These are phyloP conservation scores for Seiridium cupressi DNA, from an alignment of 2,329 filamentous ascomycete species.

Conservation along the genomic window DNA sequence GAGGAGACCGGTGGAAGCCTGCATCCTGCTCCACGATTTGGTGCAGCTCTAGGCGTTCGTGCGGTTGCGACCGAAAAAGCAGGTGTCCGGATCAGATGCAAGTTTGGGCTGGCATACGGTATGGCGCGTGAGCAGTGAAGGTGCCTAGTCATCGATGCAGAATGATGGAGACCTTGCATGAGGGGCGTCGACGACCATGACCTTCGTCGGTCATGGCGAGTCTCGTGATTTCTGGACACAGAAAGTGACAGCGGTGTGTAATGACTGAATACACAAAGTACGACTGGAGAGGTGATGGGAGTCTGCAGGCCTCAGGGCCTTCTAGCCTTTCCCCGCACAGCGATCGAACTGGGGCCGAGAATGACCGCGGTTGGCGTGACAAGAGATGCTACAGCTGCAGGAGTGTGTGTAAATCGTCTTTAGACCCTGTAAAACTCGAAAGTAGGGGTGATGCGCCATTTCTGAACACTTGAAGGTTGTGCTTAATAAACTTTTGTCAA, in stretches of 20 bases:
- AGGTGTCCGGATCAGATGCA: not conserved
- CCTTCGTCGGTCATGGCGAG: not conserved
- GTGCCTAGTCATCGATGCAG: slow-evolving; percentile 1
- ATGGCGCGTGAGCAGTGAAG: not conserved
- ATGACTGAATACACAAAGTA: not conserved
- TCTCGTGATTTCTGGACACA: not conserved
- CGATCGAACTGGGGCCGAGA: not conserved
- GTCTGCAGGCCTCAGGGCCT: not conserved
- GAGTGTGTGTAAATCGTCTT: not conserved
- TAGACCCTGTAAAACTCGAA: not conserved
- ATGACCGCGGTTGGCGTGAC: not conserved
- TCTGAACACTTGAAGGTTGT: not conserved
- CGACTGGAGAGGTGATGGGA: not conserved
- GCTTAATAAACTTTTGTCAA: not conserved
- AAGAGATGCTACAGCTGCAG: not conserved
- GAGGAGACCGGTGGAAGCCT: not conserved
- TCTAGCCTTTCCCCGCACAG: not conserved
- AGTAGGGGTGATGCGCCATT: not conserved
- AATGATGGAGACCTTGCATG: not conserved
- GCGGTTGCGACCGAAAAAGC: not conserved
- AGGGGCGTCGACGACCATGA: not conserved
- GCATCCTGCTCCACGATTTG: not conserved
- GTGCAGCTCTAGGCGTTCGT: not conserved
- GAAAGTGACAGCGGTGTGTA: not conserved
- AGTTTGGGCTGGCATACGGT: not conserved